Conservation (phyloP, 257 asterid genomes). For the Verbascum thapsus region DNA sequence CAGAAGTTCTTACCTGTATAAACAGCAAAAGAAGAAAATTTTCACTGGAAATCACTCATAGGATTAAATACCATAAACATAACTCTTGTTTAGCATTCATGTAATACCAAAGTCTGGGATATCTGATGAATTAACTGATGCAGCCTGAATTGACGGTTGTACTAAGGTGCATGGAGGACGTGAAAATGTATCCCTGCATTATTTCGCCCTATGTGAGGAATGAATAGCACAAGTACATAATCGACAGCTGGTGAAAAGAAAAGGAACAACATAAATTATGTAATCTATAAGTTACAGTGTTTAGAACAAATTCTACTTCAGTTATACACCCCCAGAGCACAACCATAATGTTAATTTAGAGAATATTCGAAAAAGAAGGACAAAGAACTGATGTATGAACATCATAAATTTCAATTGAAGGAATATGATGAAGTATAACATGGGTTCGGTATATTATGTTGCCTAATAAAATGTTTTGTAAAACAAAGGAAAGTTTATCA, state of each 20-base stretch:
- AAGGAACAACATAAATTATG: no score
- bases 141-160: conserved; percentile 77
- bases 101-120: conserved; percentile 83
- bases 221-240: conserved; percentile 25
- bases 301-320: conserved; percentile 13
- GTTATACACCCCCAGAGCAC: conserved; percentile 21
- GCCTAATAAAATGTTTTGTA: conserved; percentile 8
- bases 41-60: conserved; percentile 18
- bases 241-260: conserved; percentile 14
- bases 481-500: conserved; percentile 16
- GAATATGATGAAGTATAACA: conserved; percentile 4
- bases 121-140: conserved; percentile 43
- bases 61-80: conserved; percentile 27
- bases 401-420: conserved; percentile 25
- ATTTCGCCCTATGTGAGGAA: conserved; percentile 30
- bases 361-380: conserved; percentile 10
- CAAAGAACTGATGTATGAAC: conserved; percentile 15
- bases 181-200: conserved; percentile 91
- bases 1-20: conserved; percentile 71
- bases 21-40: conserved; percentile 32
- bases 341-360: conserved; percentile 1
- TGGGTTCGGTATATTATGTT: not conserved
- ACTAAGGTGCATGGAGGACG: conserved; percentile 92
- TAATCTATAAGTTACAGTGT: not conserved
- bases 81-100: conserved; percentile 27